Conservation (phyloP, 495 filamentous ascomycete species). For the Hypoxylon lenormandii region DNA sequence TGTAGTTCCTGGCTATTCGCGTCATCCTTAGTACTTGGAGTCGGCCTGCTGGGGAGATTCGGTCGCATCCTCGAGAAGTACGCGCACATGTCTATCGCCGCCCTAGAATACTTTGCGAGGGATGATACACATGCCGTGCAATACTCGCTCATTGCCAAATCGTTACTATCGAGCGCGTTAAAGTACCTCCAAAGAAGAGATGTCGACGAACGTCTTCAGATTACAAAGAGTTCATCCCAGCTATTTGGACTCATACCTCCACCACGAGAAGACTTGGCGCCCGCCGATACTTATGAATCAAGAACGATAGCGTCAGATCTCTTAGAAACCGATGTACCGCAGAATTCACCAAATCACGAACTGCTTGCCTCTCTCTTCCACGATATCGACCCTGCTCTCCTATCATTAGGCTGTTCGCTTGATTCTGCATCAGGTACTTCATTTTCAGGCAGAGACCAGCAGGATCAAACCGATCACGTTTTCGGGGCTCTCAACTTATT, state of each 20-base stretch:
- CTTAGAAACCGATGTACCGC: conserved; percentile 4
- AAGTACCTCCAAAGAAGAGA: conserved; percentile 57
- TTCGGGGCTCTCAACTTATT: conserved; percentile 60
- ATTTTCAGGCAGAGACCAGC: conserved; percentile 39
- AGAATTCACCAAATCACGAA: conserved; percentile 8
- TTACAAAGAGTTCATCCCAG: conserved; percentile 58
- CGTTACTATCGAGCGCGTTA: conserved; percentile 55
- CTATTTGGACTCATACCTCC: conserved; percentile 58
- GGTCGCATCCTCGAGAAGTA: conserved; percentile 61
- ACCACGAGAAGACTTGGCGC: neutral
- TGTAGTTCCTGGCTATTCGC: conserved; percentile 62
- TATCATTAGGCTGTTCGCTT: conserved; percentile 41
- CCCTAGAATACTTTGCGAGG: conserved; percentile 58
- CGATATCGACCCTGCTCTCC: conserved; percentile 45
- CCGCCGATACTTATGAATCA: neutral
- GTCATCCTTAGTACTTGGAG: conserved; percentile 59
- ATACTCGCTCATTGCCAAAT: conserved; percentile 61
- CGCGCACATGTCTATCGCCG: conserved; percentile 53
- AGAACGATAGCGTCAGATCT: neutral
- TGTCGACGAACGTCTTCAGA: conserved; percentile 52
- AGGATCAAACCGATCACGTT: conserved; percentile 51
- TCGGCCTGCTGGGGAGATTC: conserved; percentile 59
- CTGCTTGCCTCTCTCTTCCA: conserved; percentile 34
- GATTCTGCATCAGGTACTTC: conserved; percentile 22
- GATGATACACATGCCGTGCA: conserved; percentile 59